Conservation (phyloP, 2,329 filamentous ascomycete genomes). For the Sporothrix euskadiensis region DNA sequence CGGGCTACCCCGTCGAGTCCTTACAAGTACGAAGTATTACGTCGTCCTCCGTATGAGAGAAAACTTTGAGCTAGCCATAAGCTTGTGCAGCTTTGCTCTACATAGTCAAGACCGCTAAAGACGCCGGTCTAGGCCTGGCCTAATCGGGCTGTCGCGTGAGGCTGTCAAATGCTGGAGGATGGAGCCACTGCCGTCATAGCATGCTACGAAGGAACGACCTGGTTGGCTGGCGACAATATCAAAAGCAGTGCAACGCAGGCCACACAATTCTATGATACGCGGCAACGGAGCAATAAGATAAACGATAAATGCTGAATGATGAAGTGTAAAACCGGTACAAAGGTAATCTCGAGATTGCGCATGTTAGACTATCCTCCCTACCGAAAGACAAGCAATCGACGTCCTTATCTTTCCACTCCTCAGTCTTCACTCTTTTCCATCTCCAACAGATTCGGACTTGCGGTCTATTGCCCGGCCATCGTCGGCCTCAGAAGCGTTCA, state of each 20-base stretch:
- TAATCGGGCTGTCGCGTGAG: not conserved
- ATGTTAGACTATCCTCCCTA: not conserved
- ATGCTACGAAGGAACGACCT: not conserved
- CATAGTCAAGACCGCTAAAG: not conserved
- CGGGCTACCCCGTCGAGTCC: too few relatives aligned
- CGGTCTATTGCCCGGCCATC: too few relatives aligned
- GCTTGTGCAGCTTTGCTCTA: not conserved
- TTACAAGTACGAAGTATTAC: not conserved
- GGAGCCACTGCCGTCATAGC: slow-evolving; percentile 3
- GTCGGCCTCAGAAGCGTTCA: too few relatives aligned
- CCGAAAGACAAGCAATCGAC: not conserved
- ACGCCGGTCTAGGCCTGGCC: not conserved
- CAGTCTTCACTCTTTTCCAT: not conserved
- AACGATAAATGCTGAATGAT: not conserved
- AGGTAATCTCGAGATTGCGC: not conserved
- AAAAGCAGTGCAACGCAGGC: not conserved
- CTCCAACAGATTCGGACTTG: too few relatives aligned
- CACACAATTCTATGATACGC: not conserved
- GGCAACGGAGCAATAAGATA: not conserved
- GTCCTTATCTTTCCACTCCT: not conserved
- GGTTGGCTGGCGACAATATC: not conserved
- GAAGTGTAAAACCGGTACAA: not conserved
- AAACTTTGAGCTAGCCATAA: slow-evolving; percentile 5
- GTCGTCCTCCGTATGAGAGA: too few relatives aligned
- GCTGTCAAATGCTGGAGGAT: not conserved